phyloP scores from a whole-genome alignment of 331 rosid species.

The Quercus lobata region DNA sequence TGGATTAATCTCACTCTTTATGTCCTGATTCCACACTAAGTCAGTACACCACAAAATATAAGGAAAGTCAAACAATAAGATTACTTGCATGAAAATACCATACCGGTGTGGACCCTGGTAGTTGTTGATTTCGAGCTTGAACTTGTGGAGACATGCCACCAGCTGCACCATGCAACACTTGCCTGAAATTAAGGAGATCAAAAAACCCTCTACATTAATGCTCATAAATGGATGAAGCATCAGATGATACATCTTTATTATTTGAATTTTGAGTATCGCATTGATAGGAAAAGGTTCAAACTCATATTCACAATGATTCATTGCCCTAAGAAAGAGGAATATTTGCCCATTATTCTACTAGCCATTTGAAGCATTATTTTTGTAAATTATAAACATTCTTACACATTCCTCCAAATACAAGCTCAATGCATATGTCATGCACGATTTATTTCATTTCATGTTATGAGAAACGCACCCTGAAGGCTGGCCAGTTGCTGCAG shows the following conservation, averaged over 20 bases:
- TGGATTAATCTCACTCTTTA: slow-evolving; percentile 87
- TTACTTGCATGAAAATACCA: slow-evolving; percentile 16
- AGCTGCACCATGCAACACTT: slow-evolving; percentile 81
- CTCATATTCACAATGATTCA: neutral
- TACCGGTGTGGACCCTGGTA: slow-evolving; percentile 88
- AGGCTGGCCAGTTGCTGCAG: slow-evolving; percentile 85
- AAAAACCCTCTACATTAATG: slow-evolving; percentile 20
- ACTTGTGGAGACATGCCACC: slow-evolving; percentile 95
- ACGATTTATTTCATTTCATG: neutral
- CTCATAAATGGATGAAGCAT: slow-evolving; percentile 5
- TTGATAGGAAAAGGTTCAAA: neutral
- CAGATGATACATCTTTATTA: slow-evolving; percentile 9
- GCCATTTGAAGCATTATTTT: neutral
- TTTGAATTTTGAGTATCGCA: neutral
- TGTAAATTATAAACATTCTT: neutral
- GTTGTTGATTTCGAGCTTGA: slow-evolving; percentile 84
- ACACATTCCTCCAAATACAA: neutral
- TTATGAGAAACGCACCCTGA: slow-evolving; percentile 63
- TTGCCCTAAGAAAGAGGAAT: neutral
- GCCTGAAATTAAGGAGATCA: slow-evolving; percentile 52
- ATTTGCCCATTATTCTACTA: neutral
- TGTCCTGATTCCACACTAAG: slow-evolving; percentile 54
- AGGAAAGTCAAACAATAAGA: slow-evolving; percentile 13
- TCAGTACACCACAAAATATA: slow-evolving; percentile 25
- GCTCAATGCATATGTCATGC: neutral